Conservation (phyloP, 768 basidiomycete genomes). For the Leccinum imitatum region DNA sequence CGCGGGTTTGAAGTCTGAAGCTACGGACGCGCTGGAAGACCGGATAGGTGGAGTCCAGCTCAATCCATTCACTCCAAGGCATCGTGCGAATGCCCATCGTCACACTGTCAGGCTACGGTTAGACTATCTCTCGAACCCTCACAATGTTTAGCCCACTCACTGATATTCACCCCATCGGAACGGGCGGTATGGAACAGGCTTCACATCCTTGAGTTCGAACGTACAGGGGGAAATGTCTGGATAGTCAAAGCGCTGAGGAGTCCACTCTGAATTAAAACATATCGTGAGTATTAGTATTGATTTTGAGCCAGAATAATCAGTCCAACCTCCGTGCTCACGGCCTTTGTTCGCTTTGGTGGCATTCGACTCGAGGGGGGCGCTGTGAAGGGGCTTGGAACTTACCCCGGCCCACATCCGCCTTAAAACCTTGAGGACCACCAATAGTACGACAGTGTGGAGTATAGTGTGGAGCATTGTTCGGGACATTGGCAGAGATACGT, state of each 20-base stretch:
- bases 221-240: constrained; percentile 46
- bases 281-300: constrained; percentile 6
- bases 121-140: constrained; percentile 1
- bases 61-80: constrained; percentile 73
- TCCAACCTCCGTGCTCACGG: constrained; percentile 26
- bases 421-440: constrained; percentile 9
- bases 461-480: constrained; percentile 17
- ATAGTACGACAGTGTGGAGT: constrained; percentile 15
- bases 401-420: constrained; percentile 13
- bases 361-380: constrained; percentile 1
- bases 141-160: constrained; percentile 37
- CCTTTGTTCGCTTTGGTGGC: constrained; percentile 20
- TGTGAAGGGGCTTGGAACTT: neutral
- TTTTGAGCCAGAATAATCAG: neutral
- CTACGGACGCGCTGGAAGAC: constrained; percentile 54
- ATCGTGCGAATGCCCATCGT: constrained; percentile 70
- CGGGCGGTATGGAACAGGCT: constrained; percentile 62
- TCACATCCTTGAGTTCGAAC: constrained; percentile 40
- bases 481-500: constrained; percentile 16
- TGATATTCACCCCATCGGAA: constrained; percentile 64
- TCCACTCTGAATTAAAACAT: constrained; percentile 45
- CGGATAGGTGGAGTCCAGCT: constrained; percentile 60
- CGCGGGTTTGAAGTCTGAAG: constrained; percentile 53
- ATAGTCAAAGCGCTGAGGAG: constrained; percentile 48
- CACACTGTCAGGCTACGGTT: constrained; percentile 38